These are phyloP conservation scores for Chenopodium quinoa DNA, from an alignment of 148 eudicot genomes.

Conservation along the genomic window DNA sequence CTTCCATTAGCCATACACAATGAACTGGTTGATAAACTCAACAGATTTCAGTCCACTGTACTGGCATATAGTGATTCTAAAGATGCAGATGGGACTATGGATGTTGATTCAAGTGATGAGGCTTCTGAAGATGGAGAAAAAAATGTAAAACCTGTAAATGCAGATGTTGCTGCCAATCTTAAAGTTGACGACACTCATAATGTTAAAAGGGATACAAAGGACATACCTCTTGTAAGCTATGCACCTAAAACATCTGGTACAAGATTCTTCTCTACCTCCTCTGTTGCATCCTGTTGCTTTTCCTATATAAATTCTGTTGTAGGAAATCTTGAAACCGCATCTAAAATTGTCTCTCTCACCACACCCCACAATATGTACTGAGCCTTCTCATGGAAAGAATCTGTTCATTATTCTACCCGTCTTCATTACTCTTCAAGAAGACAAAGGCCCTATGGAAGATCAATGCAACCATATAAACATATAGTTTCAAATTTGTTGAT, in stretches of 20 bases:
- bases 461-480: neutral
- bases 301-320: neutral
- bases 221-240: slow-evolving; percentile 55
- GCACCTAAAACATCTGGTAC: slow-evolving; percentile 56
- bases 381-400: neutral
- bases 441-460: neutral
- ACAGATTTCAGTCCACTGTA: slow-evolving; percentile 62
- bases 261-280: slow-evolving; percentile 9
- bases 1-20: slow-evolving; percentile 87
- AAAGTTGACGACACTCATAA: slow-evolving; percentile 36
- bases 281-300: neutral
- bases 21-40: slow-evolving; percentile 72
- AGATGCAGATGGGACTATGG: slow-evolving; percentile 33
- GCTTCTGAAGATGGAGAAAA: slow-evolving; percentile 42
- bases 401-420: neutral
- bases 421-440: neutral
- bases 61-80: slow-evolving; percentile 39
- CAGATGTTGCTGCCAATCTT: slow-evolving; percentile 38
- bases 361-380: neutral
- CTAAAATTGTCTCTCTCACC: neutral
- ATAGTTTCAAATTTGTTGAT: neutral
- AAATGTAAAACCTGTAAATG: slow-evolving; percentile 21
- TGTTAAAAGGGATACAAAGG: slow-evolving; percentile 39
- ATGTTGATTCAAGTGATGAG: slow-evolving; percentile 34
- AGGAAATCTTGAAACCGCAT: neutral